phyloP scores from a whole-genome alignment of 192 early-diverging fungal genomes.

The Phycomyces nitens region DNA sequence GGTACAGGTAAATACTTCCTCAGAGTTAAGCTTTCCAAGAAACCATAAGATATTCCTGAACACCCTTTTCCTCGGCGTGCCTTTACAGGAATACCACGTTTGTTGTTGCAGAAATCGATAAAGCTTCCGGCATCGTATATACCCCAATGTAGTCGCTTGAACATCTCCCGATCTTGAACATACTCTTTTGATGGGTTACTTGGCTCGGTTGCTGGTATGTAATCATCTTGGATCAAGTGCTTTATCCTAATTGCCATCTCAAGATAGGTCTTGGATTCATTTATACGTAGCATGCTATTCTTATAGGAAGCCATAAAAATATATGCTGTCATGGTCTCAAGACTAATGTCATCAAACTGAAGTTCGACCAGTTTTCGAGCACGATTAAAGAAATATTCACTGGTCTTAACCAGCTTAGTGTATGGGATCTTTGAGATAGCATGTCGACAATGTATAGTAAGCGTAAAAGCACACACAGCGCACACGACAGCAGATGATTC shows the following conservation, averaged over 20 bases:
- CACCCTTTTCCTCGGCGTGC: not conserved
- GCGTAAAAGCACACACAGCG: conserved; percentile 15
- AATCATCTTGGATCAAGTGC: conserved; percentile 1
- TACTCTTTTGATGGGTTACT: not conserved
- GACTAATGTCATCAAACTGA: conserved; percentile 12
- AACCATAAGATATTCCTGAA: not conserved
- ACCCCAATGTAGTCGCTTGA: conserved; percentile 9
- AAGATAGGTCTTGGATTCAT: conserved; percentile 11
- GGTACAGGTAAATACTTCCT: not conserved
- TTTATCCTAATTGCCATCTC: conserved; percentile 20
- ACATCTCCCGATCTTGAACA: conserved; percentile 11
- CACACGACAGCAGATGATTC: conserved; percentile 18
- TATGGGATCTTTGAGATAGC: conserved; percentile 4
- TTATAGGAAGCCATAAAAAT: conserved; percentile 15
- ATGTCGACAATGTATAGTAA: conserved; percentile 23
- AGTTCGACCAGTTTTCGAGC: not conserved
- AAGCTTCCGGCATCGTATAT: not conserved
- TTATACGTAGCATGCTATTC: conserved; percentile 2
- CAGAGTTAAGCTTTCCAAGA: not conserved
- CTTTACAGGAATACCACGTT: conserved; percentile 15
- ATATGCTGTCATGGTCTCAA: conserved; percentile 12
- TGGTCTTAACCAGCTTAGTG: not conserved
- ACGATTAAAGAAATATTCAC: conserved; percentile 17
- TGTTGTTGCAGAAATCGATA: conserved; percentile 15
- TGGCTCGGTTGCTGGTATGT: not conserved